These are phyloP conservation scores for Aspergillus incahuasiensis DNA, from an alignment of 495 filamentous ascomycete genomes.

Conservation along the genomic window DNA sequence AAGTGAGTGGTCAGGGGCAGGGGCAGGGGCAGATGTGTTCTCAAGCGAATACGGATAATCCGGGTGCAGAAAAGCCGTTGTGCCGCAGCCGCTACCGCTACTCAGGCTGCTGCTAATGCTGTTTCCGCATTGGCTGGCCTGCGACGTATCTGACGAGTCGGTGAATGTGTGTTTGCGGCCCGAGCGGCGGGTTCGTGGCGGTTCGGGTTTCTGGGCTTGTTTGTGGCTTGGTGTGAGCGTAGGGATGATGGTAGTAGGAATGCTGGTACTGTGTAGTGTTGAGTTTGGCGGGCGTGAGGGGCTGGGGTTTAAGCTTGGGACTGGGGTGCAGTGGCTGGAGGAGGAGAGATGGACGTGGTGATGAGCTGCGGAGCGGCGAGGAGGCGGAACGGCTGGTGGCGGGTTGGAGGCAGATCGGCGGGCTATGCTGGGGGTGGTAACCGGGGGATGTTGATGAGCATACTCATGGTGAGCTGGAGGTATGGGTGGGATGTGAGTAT, in stretches of 20 bases:
- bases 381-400: constrained; percentile 38
- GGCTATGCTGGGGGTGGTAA: neutral
- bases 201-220: constrained; percentile 32
- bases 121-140: neutral
- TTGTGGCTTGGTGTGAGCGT: constrained; percentile 11
- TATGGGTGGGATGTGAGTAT: constrained; percentile 20
- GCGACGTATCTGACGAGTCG: constrained; percentile 16
- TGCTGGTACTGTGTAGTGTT: neutral
- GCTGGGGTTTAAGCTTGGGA: constrained; percentile 17
- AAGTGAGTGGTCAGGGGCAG: neutral
- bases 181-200: constrained; percentile 38
- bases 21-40: neutral
- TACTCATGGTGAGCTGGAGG: constrained; percentile 9
- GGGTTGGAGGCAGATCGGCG: constrained; percentile 39
- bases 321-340: constrained; percentile 24
- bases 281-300: constrained; percentile 9
- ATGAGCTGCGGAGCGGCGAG: constrained; percentile 30
- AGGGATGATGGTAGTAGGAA: neutral
- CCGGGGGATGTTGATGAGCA: neutral
- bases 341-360: constrained; percentile 18
- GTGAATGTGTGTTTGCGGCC: constrained; percentile 29
- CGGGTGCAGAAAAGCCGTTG: neutral
- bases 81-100: neutral
- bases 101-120: neutral
- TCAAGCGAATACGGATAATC: neutral